Evolutionary conservation across 2,329 filamentous ascomycete species (phyloP).

Genomic region (Nemania sp.): DNA sequence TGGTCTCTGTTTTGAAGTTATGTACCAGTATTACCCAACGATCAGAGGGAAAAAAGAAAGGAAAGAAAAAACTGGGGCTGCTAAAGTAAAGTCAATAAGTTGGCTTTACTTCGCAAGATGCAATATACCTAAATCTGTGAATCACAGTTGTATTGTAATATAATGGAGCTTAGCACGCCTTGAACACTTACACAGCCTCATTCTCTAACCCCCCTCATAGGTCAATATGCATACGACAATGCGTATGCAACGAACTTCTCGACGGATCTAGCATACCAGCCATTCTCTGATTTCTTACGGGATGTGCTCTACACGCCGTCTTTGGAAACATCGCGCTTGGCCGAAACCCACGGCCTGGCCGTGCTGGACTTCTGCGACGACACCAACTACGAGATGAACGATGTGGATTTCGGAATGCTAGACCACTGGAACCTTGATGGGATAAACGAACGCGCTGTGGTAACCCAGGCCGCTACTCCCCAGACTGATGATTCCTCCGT

Average conservation of each 20-base stretch:
- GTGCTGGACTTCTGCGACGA: conserved; percentile 56
- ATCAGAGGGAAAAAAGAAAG: too few relatives aligned
- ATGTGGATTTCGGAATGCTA: conserved; percentile 55
- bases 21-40: too few relatives aligned
- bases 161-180: too few relatives aligned
- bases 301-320: conserved; percentile 55
- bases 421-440: conserved; percentile 53
- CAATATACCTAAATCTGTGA: too few relatives aligned
- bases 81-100: not conserved
- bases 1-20: not conserved
- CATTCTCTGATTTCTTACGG: conserved; percentile 55
- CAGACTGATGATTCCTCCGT: conserved; percentile 43
- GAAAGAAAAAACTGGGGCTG: not conserved
- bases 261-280: conserved; percentile 42
- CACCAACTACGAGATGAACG: conserved; percentile 53
- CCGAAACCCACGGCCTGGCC: conserved; percentile 47
- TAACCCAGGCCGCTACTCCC: conserved; percentile 35
- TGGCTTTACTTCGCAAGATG: not conserved
- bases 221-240: conserved; percentile 21
- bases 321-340: conserved; percentile 41
- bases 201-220: conserved; percentile 20
- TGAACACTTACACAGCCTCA: not conserved
- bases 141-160: too few relatives aligned
- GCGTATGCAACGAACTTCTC: conserved; percentile 19
- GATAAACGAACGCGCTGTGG: conserved; percentile 33